Base-by-base conservation (phyloP, 1,284 basidiomycete species). In the Fomitopsis betulina region DNA sequence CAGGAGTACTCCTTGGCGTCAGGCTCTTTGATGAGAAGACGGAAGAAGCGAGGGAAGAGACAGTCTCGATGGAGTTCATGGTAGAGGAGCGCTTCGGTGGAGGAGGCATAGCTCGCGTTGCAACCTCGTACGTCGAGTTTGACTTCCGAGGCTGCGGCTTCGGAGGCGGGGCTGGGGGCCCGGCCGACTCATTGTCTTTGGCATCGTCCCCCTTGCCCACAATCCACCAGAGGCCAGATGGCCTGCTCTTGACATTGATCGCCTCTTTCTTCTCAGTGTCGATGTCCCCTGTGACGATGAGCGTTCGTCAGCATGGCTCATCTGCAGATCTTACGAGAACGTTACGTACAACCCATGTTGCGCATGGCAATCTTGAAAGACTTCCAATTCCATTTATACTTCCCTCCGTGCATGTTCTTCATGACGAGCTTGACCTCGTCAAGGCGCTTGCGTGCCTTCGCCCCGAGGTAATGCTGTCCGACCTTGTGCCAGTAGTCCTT, bases 401-500 rank as follows among this genome's bases (percentile, higher is more conserved):
- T 85, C 19, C 86, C 85, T 8, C 86, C 87, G 59, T 91, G 81
- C 65, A 91, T 82, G 67, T 87, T 82, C 53, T 79, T 74, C 75
- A 91, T 81, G 59, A 91, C 86, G 30, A 78, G 78, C 72, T 88
- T 89, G 57, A 91, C 73, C 68, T 89, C 87, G 40, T 80, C 74
- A 60, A 91, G 76, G 58, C 87, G 83, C 42, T 75, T 75, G 69
- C 75, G 82, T 17, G 88, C 87, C 64, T 82, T 81, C 27, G 77
- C 78, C 1, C 83, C 85, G 79, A 91, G 81, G 69, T 81, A 89
- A 65, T 85, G 82, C 66, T 88, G 86, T 17, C 80, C 88, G 55
- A 87, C 87, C 64, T 86, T 87, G 74, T 89, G 82, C 88, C 88
- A 90, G 71, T 80, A 89, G 63, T 89, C 86, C 68, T 86, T 81